A percentile compares a stretch with the other conserved stretches of the same genome.
These are phyloP conservation scores for Cucurbita ficifolia DNA, from an alignment of 306 rosid species.

Conservation along the genomic window DNA sequence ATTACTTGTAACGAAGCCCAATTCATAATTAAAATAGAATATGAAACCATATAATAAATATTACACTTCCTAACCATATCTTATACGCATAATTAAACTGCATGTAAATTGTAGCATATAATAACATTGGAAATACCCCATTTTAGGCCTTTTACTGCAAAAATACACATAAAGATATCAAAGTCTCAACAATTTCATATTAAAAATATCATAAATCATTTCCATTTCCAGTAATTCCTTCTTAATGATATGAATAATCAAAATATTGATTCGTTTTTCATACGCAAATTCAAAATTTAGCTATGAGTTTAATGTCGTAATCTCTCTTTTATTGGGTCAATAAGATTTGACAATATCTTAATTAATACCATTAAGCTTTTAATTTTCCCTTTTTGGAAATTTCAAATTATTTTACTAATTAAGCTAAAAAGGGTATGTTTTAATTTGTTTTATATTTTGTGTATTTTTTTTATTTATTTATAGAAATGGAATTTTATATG, in stretches of 20 bases:
- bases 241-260: not conserved
- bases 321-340: not conserved
- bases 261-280: not conserved
- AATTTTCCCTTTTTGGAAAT: not conserved
- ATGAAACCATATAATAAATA: not conserved
- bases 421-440: not conserved
- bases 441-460: not conserved
- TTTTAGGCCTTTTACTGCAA: not conserved
- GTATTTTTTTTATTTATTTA: not conserved
- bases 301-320: not conserved
- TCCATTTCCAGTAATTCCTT: not conserved
- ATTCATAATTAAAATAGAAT: no score
- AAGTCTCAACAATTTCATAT: not conserved
- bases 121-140: not conserved
- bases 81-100: not conserved
- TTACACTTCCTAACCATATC: not conserved
- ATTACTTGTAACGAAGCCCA: no score
- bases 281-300: not conserved
- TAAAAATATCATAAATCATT: not conserved
- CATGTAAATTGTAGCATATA: not conserved
- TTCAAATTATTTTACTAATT: not conserved
- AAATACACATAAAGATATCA: not conserved
- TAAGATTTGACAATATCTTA: not conserved
- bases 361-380: not conserved
- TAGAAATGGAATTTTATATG: not conserved